Percentiles rank a stretch among this genome's conserved stretches.
Evolutionary conservation across 306 rosid species (phyloP).

Genomic region (Carpinus fangiana): DNA sequence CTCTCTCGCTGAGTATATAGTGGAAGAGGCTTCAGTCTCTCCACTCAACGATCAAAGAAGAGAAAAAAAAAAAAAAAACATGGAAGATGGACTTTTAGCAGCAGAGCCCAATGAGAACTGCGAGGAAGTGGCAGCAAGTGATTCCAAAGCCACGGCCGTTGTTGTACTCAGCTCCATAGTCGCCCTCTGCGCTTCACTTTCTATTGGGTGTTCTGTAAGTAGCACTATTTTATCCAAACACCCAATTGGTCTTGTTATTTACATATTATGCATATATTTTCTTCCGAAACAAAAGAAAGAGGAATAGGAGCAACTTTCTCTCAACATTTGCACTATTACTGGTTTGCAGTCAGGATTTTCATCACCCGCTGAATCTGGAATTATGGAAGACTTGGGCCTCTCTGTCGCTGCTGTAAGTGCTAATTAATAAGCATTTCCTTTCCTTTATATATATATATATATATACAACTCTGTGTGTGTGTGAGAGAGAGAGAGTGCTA

Average conservation of each 20-base stretch:
- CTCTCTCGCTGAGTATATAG: too few species aligned
- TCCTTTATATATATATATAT: too few species aligned
- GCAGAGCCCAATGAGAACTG: neutral
- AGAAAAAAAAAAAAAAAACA: neutral
- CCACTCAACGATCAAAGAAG: too few species aligned
- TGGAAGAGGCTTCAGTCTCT: too few species aligned
- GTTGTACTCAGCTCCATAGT: neutral
- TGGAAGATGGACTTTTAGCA: neutral
- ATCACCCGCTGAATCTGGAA: conserved; percentile 1
- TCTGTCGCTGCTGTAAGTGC: neutral
- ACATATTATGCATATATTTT: neutral
- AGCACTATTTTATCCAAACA: neutral
- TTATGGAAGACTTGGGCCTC: conserved; percentile 1
- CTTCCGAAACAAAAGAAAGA: neutral
- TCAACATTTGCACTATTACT: neutral
- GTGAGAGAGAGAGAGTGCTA: too few species aligned
- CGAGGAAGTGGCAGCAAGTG: neutral
- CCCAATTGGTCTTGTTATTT: too few species aligned
- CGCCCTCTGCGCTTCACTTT: neutral
- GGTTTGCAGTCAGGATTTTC: conserved; percentile 1
- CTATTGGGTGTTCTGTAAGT: neutral
- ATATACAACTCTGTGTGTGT: too few species aligned
- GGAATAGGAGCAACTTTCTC: neutral
- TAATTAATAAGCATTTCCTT: neutral
- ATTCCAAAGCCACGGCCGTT: conserved; percentile 2